Percentiles rank a stretch among this genome's conserved stretches.
These are phyloP conservation scores for Solanum tacnaense DNA, from an alignment of 257 asterid genomes.

Conservation along the genomic window DNA sequence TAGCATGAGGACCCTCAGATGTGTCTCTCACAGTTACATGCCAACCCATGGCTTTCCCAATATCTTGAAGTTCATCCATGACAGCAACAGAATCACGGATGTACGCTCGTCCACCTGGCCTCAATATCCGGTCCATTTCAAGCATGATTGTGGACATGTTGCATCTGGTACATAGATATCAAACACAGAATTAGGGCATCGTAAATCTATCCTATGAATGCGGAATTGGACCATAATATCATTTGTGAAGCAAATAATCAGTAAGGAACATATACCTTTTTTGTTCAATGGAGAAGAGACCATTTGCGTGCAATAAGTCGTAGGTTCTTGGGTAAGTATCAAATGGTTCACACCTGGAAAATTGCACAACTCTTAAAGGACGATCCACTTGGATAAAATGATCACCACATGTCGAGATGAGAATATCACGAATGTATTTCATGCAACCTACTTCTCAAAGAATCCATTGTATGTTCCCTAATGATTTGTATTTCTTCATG, in stretches of 20 bases:
- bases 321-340: conserved; percentile 75
- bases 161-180: conserved; percentile 41
- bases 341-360: conserved; percentile 62
- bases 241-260: background rate
- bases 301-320: conserved; percentile 70
- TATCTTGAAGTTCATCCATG: conserved; percentile 67
- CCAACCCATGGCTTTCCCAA: conserved; percentile 76
- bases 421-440: background rate
- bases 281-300: conserved; percentile 53
- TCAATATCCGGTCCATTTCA: conserved; percentile 84
- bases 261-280: conserved; percentile 22
- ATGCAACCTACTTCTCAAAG: background rate
- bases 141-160: conserved; percentile 68
- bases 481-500: background rate
- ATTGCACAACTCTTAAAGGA: background rate
- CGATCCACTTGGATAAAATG: background rate
- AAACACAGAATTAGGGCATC: background rate
- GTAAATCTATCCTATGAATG: background rate
- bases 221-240: background rate
- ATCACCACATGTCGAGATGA: background rate
- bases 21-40: conserved; percentile 60
- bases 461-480: background rate
- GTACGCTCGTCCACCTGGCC: conserved; percentile 81
- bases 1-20: conserved; percentile 88
- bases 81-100: conserved; percentile 54